Percentiles rank a stretch among this genome's conserved stretches.
Conservation (phyloP, 2,329 filamentous ascomycete genomes). For the Eutypella sp. region DNA sequence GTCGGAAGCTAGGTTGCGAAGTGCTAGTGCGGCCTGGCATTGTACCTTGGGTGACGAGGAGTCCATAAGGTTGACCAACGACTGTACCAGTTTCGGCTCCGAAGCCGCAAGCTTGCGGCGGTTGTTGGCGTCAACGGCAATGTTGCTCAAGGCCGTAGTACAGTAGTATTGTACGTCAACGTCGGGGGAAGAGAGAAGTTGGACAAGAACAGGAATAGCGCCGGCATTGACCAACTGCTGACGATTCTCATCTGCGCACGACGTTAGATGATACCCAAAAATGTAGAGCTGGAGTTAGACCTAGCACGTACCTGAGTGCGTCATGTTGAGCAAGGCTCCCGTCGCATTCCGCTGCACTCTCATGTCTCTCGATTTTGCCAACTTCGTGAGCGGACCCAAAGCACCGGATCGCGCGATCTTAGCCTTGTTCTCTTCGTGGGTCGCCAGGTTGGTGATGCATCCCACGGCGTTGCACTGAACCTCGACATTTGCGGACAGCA, state of each 20-base stretch:
- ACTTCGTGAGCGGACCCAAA: constrained; percentile 78
- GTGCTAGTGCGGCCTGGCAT: constrained; percentile 89
- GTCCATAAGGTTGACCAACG: constrained; percentile 93
- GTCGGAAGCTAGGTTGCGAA: constrained; percentile 93
- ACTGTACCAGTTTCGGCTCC: constrained; percentile 87
- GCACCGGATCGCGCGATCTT: constrained; percentile 96
- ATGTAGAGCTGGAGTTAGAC: background rate
- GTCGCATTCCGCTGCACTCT: constrained; percentile 96
- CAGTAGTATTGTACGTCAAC: constrained; percentile 99
- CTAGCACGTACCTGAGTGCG: constrained; percentile 76
- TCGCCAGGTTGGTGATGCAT: constrained; percentile 96
- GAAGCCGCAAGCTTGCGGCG: constrained; percentile 85
- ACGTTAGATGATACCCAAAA: constrained; percentile 7
- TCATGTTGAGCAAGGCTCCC: constrained; percentile 96
- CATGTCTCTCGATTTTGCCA: constrained; percentile 98
- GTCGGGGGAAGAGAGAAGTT: constrained; percentile 85
- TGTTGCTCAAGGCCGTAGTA: constrained; percentile 96
- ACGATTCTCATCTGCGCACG: constrained; percentile 77
- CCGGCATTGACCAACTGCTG: constrained; percentile 96
- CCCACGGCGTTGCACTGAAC: constrained; percentile 99
- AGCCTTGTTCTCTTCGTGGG: constrained; percentile 98
- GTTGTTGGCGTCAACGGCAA: constrained; percentile 89
- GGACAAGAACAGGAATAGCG: constrained; percentile 95
- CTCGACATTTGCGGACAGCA: constrained; percentile 97
- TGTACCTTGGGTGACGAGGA: constrained; percentile 96